Evolutionary conservation across 2,329 filamentous ascomycete species (phyloP).

Genomic region (Periconia sp.): DNA sequence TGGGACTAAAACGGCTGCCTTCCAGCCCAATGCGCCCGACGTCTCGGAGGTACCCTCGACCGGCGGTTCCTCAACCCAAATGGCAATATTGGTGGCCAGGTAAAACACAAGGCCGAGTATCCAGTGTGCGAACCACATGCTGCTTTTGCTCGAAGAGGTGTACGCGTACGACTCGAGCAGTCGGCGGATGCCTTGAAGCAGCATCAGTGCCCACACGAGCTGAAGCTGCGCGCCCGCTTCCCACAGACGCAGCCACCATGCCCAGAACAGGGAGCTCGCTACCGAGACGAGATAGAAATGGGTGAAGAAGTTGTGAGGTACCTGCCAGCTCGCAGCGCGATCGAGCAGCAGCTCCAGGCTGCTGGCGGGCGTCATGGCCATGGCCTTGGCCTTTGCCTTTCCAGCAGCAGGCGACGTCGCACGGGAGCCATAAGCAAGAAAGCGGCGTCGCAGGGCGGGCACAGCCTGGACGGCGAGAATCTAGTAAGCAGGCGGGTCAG

Average conservation of each 20-base stretch:
- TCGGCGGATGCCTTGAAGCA: conserved; percentile 75
- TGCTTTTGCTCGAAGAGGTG: conserved; percentile 71
- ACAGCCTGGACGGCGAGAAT: conserved; percentile 59
- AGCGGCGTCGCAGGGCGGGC: conserved; percentile 59
- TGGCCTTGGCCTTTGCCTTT: conserved; percentile 5
- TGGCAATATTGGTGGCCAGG: conserved; percentile 69
- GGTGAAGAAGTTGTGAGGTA: conserved; percentile 88
- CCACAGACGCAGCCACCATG: conserved; percentile 62
- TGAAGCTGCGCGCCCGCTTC: conserved; percentile 60
- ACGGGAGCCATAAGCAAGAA: conserved; percentile 67
- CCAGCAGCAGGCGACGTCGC: conserved; percentile 32
- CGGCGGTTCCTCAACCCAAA: conserved; percentile 81
- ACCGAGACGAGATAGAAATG: conserved; percentile 85
- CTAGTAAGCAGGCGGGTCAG: conserved; percentile 46
- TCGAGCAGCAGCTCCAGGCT: conserved; percentile 51
- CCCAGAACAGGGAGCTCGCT: conserved; percentile 76
- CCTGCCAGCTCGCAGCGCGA: conserved; percentile 60
- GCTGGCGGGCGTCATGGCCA: conserved; percentile 12
- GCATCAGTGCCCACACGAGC: conserved; percentile 74
- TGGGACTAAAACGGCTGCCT: conserved; percentile 60
- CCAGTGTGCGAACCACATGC: conserved; percentile 89
- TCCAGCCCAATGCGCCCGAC: conserved; percentile 49
- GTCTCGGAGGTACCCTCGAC: not conserved
- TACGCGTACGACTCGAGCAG: conserved; percentile 76
- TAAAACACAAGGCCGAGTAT: conserved; percentile 81